phyloP scores from a whole-genome alignment of 768 basidiomycete species.

The Phlegmacium glaucopus region DNA sequence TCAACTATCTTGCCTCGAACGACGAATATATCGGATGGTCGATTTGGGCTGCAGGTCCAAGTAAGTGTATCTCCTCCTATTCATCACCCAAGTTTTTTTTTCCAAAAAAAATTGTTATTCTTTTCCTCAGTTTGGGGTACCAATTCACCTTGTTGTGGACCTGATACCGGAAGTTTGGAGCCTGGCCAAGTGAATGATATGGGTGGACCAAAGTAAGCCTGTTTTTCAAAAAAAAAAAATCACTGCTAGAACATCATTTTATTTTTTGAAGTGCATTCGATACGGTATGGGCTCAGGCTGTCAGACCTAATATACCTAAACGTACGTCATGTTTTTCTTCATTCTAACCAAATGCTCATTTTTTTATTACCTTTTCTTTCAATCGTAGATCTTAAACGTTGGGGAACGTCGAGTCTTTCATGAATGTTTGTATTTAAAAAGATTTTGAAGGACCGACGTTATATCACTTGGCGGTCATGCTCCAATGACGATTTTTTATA shows the following conservation, averaged over 20 bases:
- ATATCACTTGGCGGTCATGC: too few species aligned
- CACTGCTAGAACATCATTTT: background rate
- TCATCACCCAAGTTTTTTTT: background rate
- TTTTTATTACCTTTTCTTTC: background rate
- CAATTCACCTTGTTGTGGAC: slow-evolving; percentile 38
- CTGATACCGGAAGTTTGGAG: slow-evolving; percentile 41
- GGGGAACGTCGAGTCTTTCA: slow-evolving; percentile 14
- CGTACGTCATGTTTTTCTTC: slow-evolving; percentile 3
- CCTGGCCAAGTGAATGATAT: slow-evolving; percentile 35
- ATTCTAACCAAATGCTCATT: background rate
- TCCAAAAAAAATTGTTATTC: background rate
- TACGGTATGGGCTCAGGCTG: slow-evolving; percentile 33
- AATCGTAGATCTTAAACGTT: slow-evolving; percentile 15
- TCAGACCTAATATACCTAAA: slow-evolving; percentile 36
- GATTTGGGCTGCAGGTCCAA: slow-evolving; percentile 46
- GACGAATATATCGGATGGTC: slow-evolving; percentile 47
- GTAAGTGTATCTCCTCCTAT: slow-evolving; percentile 20
- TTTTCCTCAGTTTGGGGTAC: slow-evolving; percentile 39
- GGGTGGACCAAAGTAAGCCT: slow-evolving; percentile 34
- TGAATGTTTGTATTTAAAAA: too few species aligned
- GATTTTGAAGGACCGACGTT: too few species aligned
- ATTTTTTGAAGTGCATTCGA: slow-evolving; percentile 27
- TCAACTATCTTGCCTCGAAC: slow-evolving; percentile 37
- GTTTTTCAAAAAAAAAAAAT: background rate
- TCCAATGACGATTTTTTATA: too few species aligned